phyloP scores from a whole-genome alignment of 179 eudicot species.

The Vitellaria paradoxa region DNA sequence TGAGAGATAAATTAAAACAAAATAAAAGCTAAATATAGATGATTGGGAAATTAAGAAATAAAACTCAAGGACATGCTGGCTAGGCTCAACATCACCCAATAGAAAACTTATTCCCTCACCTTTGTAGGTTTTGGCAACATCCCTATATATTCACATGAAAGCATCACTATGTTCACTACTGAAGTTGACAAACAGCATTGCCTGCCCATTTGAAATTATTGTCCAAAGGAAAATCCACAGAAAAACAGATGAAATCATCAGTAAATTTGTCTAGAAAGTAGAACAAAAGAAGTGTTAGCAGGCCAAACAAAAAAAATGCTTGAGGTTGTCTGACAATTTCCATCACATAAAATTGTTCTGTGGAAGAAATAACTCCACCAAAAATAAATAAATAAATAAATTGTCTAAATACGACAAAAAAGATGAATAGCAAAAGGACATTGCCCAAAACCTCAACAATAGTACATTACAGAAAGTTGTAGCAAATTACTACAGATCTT shows the following conservation, averaged over 20 bases:
- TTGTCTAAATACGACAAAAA: too few relatives aligned
- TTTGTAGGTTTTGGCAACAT: slow-evolving; percentile 50
- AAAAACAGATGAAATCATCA: slow-evolving; percentile 9
- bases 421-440: too few relatives aligned
- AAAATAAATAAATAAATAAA: too few relatives aligned
- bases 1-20: neutral
- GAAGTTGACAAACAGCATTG: slow-evolving; percentile 54
- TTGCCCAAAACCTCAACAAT: too few relatives aligned
- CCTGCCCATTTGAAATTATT: slow-evolving; percentile 47
- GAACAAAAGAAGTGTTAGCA: neutral
- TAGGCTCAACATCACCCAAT: slow-evolving; percentile 51
- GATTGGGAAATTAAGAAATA: neutral
- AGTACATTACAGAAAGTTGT: too few relatives aligned
- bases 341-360: neutral
- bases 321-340: too few relatives aligned
- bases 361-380: too few relatives aligned
- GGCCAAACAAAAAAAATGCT: too few relatives aligned
- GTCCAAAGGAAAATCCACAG: slow-evolving; percentile 44
- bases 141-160: slow-evolving; percentile 39
- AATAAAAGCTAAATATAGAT: neutral
- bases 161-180: slow-evolving; percentile 33
- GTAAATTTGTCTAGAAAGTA: neutral
- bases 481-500: too few relatives aligned
- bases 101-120: slow-evolving; percentile 55
- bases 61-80: slow-evolving; percentile 60